Evolutionary conservation across 1,139 yeast species (phyloP), one percentile per base, ranked within the genome.

Genomic region (Arxiozyma bovina): DNA sequence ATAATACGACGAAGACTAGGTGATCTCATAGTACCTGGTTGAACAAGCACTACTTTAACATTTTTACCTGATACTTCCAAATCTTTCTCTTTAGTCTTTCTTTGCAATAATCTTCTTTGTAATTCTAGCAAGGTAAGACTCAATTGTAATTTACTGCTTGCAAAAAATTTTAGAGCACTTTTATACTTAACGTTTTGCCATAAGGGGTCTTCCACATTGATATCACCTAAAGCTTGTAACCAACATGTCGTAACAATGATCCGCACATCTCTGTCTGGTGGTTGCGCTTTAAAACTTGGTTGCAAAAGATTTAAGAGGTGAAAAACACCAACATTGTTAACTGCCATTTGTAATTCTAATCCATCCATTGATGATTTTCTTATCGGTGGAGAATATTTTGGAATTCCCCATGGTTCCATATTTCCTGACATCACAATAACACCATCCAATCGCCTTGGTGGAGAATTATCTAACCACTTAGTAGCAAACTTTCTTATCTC

Each of bases 401-500:
- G 67, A 2, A 63, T 51, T 18, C 70, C 68, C 45, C 81, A 74
- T 0, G 99, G 98, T 52, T 83, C 73, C 57, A 84, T 76, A 54
- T 88, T 91, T 12, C 89, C 93, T 1, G 97, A 97, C 71, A 91
- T 83, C 65, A 96, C 87, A 5, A 93, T 71, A 20, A 93, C 79
- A 57, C 95, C 96, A 68, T 93, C 99, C 54, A 93, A 74, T 55
- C 99, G 72, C 62, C 99, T 77, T 7, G 97, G 95, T 1, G 97
- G 96, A 45, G 83, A 75, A 66, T 87, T 90, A 69, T 93, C 96
- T 57, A 93, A 76, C 98, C 98, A 93, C 59, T 78, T 83, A 1
- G 99, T 91, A 38, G 96, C 97, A 74, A 93, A 93, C 67, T 83
- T 82, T 61, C 99, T 77, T n/a, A 93, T 77, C 7, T 91, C 82